Base-by-base conservation (phyloP, 768 basidiomycete genomes). In the Boletus rufocinnamomeus region DNA sequence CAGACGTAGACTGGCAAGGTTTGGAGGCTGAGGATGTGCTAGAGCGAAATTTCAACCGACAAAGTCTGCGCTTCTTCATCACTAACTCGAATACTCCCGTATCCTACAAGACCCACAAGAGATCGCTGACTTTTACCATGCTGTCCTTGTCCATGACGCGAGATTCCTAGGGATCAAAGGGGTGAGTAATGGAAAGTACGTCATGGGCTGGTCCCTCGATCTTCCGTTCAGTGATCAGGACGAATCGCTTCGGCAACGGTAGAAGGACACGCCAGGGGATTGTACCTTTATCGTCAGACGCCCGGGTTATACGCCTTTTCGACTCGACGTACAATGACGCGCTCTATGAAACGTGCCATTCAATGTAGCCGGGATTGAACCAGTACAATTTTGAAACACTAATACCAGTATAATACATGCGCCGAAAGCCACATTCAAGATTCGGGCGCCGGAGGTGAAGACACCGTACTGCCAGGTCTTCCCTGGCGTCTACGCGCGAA, bases 1-100 rank as follows among this genome's bases (percentile, higher is more conserved):
- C 43, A 77, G 78, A 66, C 80, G 82, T 67, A 75, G 89, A 49
- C 69, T 87, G 55, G 87, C 84, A 7, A 80, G 80, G 60, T 92
- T 92, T 71, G 87, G 84, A 19, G 75, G 76, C 34, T 83, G 65
- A 74, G 30, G 25, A 40, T 27, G 40, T 28, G 27, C 35, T 37
- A 44, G 40, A 46, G 19, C 27, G 13, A 44, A 40, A 28, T 41
- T 58, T 37, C 16, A 14, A 23, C 23, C 6, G 30, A 46, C 10
- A 43, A 38, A 25, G 30, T 54, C 27, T 59, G 16, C 21, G 4
- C 21, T 25, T 46, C 30, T 27, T 48, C 35, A 52, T 52, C 50
- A 41, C 21, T 21, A 50, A 47, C 32, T 28, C 23, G 16, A 59
- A 32, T 48, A 28, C 21, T 45, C 19, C 48, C n/a, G 10, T 40